Conservation (phyloP, 2,329 filamentous ascomycete species). For the Colletotrichum magnum region DNA sequence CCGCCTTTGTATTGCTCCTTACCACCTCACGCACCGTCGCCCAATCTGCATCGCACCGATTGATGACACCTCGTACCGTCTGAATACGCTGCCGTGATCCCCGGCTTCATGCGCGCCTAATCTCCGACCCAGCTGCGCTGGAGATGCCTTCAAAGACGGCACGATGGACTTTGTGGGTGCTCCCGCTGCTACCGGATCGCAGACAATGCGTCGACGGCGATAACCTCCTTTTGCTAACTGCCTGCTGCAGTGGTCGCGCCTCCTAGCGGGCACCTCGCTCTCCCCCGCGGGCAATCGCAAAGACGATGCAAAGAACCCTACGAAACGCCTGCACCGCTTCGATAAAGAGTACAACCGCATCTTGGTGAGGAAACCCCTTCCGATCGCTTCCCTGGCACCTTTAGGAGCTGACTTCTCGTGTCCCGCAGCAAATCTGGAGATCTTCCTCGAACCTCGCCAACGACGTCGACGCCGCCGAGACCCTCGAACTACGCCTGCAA, state of each 20-base stretch:
- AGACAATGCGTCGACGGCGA: background rate
- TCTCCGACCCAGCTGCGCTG: conserved; percentile 13
- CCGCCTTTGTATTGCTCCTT: conserved; percentile 13
- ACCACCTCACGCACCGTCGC: conserved; percentile 10
- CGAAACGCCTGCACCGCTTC: conserved; percentile 75
- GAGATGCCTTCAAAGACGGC: conserved; percentile 62
- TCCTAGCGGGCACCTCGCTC: conserved; percentile 74
- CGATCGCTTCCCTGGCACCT: background rate
- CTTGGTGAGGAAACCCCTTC: conserved; percentile 60
- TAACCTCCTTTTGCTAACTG: conserved; percentile 14
- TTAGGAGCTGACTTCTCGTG: background rate
- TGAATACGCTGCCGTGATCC: background rate
- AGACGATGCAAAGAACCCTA: conserved; percentile 73
- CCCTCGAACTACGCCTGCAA: conserved; percentile 73
- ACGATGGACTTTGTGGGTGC: conserved; percentile 71
- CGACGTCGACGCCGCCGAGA: conserved; percentile 74
- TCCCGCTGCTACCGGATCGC: background rate
- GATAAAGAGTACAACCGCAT: conserved; percentile 76
- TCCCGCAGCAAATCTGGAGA: conserved; percentile 65
- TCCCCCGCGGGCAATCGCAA: conserved; percentile 69
- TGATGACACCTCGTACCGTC: conserved; percentile 22
- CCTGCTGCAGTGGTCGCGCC: conserved; percentile 72
- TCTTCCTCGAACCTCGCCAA: conserved; percentile 71
- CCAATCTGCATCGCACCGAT: background rate
- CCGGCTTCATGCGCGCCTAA: conserved; percentile 34